Base-by-base conservation (phyloP, 768 basidiomycete species). In the Mycena crocata region DNA sequence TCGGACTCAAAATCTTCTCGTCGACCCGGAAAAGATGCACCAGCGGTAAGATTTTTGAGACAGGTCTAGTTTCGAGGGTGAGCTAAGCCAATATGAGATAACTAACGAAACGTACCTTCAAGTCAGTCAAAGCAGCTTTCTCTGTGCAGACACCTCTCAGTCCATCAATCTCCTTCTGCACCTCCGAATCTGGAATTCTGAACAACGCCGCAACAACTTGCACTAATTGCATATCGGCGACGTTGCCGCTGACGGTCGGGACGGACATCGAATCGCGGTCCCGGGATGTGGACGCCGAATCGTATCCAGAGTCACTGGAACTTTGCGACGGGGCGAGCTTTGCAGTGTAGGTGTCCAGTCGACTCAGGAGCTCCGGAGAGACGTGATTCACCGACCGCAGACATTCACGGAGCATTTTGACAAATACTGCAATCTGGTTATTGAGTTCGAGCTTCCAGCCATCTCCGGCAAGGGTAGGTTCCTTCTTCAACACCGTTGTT, bases 401-500 rank as follows among this genome's bases (percentile, higher is more conserved):
- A 68, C 89, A 92, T 66, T 98, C 95, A 39, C 92, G 85, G 21
- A 98, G 84, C 71, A 99, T 86, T 75, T 87, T 89, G 66, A 98
- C 89, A 76, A 99, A 99, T 59, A 90, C 85, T 1, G 90, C 90
- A 64, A 98, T 95, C 72, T 99, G 98, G 67, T 90, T 91, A 77
- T 98, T 96, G 46, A 98, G 86, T 76, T 96, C 94, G 49, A 89
- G 76, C 76, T 98, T 99, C 96, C 96, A 98, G 24, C 88, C 92
- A 51, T 98, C 96, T 26, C 89, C 92, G 19, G 86, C 86, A 2
- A 96, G 82, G 2, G 92, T 86, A 0, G 93, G 93, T 70, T 96
- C 95, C 79, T 98, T 98, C 86, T 91, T 93, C 65, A 99, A 85
- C 12, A 94, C 89, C 30, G 88, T 86, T 3, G 94, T 95, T 4